Evolutionary conservation across 192 early-diverging fungal species (phyloP), one percentile per base, ranked within the genome.

Genomic region (Pilobolus umbonatus): DNA sequence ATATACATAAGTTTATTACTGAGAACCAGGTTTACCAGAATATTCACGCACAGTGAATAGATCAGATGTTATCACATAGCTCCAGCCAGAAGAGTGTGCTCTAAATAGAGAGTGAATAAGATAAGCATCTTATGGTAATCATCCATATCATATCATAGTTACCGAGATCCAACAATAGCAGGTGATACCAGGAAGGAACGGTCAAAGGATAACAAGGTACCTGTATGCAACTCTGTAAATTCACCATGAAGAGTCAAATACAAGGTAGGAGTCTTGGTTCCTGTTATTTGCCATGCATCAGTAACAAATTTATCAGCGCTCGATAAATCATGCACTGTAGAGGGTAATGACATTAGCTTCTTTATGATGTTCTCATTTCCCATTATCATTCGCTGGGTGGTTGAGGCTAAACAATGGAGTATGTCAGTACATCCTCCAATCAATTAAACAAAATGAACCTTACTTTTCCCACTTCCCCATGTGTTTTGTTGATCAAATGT

Each of bases 231-330:
- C 36, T 65, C 70, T 21, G 42, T 26, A 43, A 72, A 62, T 29
- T 61, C 55, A 35, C 70, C 70, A 39, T 72, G 70, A 0, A 72
- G 43, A 32, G 36, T 66, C 26, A 72, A 24, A 29, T 49, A 48
- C 15, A 72, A 39, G 0, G 63, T 29, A 28, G 34, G 55, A 6
- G 35, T 25, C 28, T 36, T 46, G 4, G 67, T 62, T 9, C 63
- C 59, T 5, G 60, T 57, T 22, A 60, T 73, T 55, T 79, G 74
- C 77, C 77, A 79, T n/a, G 77, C 74, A 53, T 79, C 77, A 2
- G 71, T 61, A n/a, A 63, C 47, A 47, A 74, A 57, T 24, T 71
- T 71, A 38, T 69, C 65, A 21, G 61, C 69, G 5, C 61, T 66
- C 12, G 57, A 32, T n/a, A 76, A 44, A 21, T 74, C 69, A 42